These are phyloP conservation scores for Boletus sp. DNA, from an alignment of 768 basidiomycete genomes.

Conservation along the genomic window DNA sequence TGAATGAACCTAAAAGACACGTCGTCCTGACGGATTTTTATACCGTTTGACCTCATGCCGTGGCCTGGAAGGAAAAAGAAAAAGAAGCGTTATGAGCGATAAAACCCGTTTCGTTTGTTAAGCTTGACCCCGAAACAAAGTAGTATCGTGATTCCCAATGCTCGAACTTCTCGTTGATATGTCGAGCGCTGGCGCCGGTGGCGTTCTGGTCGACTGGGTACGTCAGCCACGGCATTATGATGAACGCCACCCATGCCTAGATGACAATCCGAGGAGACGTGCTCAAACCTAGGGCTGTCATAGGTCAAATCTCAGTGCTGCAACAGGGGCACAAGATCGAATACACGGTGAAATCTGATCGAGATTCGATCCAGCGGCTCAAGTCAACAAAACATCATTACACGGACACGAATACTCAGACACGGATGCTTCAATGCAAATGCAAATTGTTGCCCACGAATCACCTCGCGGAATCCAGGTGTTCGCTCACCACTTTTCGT, in stretches of 20 bases:
- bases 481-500: slow-evolving; percentile 46
- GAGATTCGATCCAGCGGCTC: neutral
- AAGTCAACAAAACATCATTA: neutral
- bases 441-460: neutral
- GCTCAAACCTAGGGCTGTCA: neutral
- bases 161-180: neutral
- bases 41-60: neutral
- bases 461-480: neutral
- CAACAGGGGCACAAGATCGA: neutral
- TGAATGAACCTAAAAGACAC: neutral
- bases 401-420: neutral
- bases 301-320: neutral
- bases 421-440: neutral
- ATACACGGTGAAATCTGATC: neutral
- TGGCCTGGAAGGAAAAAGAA: neutral
- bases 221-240: too few relatives aligned
- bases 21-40: slow-evolving; percentile 1
- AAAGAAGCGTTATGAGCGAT: neutral
- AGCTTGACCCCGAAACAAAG: neutral
- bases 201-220: neutral
- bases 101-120: neutral
- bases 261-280: neutral
- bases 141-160: neutral
- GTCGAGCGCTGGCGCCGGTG: neutral
- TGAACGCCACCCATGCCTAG: neutral